Evolutionary conservation across 164 flowering plant genomes (phyloP).

Genomic region (Macadamia tetraphylla): DNA sequence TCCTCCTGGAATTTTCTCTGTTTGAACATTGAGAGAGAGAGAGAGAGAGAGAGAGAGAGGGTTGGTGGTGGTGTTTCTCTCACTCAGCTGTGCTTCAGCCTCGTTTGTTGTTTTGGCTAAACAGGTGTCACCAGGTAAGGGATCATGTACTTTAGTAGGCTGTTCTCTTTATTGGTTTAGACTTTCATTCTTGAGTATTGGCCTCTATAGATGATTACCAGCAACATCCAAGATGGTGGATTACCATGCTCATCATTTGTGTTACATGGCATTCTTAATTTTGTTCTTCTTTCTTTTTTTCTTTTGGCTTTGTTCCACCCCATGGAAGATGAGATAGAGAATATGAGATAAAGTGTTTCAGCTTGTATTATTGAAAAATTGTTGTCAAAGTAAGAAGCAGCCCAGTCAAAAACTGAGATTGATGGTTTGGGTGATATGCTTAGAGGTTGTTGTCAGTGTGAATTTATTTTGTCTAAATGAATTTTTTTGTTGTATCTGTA

Average conservation of each 20-base stretch:
- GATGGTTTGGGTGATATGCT: too few relatives aligned
- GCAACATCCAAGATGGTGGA: neutral
- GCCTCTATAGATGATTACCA: neutral
- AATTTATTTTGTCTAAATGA: too few relatives aligned
- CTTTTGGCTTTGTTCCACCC: too few relatives aligned
- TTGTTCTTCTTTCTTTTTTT: too few relatives aligned
- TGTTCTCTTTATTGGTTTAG: conserved; percentile 3
- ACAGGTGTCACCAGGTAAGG: neutral
- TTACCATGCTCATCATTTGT: neutral
- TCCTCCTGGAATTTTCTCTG: conserved; percentile 38
- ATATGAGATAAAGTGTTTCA: too few relatives aligned
- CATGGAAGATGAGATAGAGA: too few relatives aligned
- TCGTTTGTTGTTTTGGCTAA: neutral
- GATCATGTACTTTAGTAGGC: conserved; percentile 3
- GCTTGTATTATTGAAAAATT: too few relatives aligned
- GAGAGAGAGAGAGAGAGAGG: neutral
- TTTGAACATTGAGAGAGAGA: conserved; percentile 12
- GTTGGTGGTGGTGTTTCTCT: neutral
- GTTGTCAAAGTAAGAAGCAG: too few relatives aligned
- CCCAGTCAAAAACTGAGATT: too few relatives aligned
- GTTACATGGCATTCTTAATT: neutral
- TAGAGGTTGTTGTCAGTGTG: too few relatives aligned
- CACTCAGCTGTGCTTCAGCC: neutral
- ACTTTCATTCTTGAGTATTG: neutral
- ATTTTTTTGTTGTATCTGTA: too few relatives aligned